Base-by-base conservation (phyloP, 148 eudicot genomes). In the Gaultheria prostrata region DNA sequence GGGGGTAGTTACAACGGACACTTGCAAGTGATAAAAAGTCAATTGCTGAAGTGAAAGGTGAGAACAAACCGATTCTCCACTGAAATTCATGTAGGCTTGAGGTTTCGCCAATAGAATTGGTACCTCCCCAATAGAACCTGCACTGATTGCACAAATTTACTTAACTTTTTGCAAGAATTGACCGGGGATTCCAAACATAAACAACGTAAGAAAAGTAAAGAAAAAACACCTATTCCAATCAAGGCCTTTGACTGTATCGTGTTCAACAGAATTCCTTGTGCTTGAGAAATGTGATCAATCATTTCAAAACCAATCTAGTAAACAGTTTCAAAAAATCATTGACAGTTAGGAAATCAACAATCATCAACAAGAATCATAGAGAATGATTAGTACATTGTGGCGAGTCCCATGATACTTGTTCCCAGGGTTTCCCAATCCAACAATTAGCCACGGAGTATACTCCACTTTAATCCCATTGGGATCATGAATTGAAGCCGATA, bases 391-490 rank as follows among this genome's bases (percentile, higher is more conserved):
- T 63, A 95, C 98, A 90, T 96, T 96, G 83, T 96, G 98, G 2
- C 98, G 85, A 73, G 98, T 96, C 78, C 98, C 98, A 83, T 93
- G 93, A 81, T 97, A 97, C 87, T 94, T 97, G 67, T 82, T 91
- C 28, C 99, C 99, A 72, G 99, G 99, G 76, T 97, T 94, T 39
- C 98, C 99, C 84, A 97, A 89, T 53, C 99, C 99, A 70, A 90
- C 98, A 80, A 97, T 89, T 56, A 97, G 92, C 99, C 99, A 97
- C 5, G 99, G 99, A 15, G 97, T 97, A 85, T 92, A 97, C 90
- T 97, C 97, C 86, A 89, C 87, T 84, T 88, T 85, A 26, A 70
- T 86, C 17, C 84, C 95, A 87, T 93, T 88, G 1, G 90, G 81
- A 46, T 83, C 82, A 1, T 88, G 77, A 45, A 88, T 82, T 46